Conservation (phyloP, 2,329 filamentous ascomycete genomes). For the Escovopsis sp. region DNA sequence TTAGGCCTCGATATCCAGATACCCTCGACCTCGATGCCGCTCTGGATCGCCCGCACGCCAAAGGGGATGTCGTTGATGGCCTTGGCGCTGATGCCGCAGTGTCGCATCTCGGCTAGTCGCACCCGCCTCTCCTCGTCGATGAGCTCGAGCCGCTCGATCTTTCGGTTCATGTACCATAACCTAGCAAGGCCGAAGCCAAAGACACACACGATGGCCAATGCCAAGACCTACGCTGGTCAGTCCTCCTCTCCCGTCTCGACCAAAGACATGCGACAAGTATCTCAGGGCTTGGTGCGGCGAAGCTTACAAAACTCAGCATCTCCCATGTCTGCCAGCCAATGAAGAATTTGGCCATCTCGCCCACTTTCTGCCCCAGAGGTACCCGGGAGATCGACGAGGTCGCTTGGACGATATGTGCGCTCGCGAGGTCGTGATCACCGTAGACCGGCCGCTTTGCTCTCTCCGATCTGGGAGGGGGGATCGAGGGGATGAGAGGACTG, state of each 20-base stretch:
- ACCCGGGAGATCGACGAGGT: too few relatives aligned
- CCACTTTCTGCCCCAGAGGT: too few relatives aligned
- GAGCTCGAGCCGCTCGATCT: constrained; percentile 40
- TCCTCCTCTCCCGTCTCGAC: background rate
- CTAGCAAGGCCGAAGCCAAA: constrained; percentile 54
- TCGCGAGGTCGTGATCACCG: too few relatives aligned
- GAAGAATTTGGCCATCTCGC: constrained; percentile 37
- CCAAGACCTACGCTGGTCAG: constrained; percentile 44
- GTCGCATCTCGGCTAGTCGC: constrained; percentile 36
- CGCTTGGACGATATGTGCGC: too few relatives aligned
- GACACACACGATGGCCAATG: constrained; percentile 52
- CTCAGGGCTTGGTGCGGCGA: background rate
- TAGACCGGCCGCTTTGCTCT: too few relatives aligned
- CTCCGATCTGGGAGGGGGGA: too few relatives aligned
- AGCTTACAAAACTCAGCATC: constrained; percentile 74
- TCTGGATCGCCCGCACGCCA: constrained; percentile 71
- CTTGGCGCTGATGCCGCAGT: constrained; percentile 30
- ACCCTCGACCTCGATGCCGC: constrained; percentile 68
- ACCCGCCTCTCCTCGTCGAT: constrained; percentile 51
- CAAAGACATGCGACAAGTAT: background rate
- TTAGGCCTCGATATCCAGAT: constrained; percentile 55
- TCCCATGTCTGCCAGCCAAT: constrained; percentile 66
- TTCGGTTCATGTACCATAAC: constrained; percentile 44
- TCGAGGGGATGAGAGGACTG: too few relatives aligned
- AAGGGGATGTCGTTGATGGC: constrained; percentile 56